Percentiles rank a stretch among this genome's conserved stretches.
Evolutionary conservation across 768 basidiomycete species (phyloP).

Genomic region (Podaxis sp.): DNA sequence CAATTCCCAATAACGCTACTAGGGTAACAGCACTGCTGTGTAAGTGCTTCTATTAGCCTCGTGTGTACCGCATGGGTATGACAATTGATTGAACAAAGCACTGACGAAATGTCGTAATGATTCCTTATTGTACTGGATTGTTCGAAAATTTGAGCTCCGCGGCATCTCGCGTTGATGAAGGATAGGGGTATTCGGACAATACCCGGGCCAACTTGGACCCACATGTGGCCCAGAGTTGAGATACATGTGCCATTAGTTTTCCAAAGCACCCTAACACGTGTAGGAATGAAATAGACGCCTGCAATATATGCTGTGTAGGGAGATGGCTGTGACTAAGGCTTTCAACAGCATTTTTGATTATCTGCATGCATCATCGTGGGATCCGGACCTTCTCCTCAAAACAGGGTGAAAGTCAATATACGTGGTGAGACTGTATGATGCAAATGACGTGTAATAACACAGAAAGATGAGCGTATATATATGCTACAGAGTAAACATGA

Average conservation of each 20-base stretch:
- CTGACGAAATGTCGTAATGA: background rate
- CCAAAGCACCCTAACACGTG: background rate
- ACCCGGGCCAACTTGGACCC: conserved; percentile 3
- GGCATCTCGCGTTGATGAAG: background rate
- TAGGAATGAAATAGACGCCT: background rate
- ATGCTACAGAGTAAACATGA: conserved; percentile 1
- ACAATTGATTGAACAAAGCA: background rate
- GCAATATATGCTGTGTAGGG: background rate
- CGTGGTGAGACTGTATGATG: no score
- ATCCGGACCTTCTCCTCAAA: no score
- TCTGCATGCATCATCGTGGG: no score
- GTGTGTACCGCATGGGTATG: background rate
- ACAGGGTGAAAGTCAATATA: no score
- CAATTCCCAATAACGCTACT: no score
- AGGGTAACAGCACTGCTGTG: conserved; percentile 1
- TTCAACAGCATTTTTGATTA: background rate
- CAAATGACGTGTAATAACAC: background rate
- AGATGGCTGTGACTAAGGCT: no score
- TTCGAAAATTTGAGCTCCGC: background rate
- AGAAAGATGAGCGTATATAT: background rate
- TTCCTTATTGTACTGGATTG: background rate
- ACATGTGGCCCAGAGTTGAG: background rate
- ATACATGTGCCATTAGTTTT: background rate
- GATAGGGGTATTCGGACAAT: background rate
- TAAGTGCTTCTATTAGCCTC: conserved; percentile 2